Evolutionary conservation across 2,329 filamentous ascomycete genomes (phyloP), one percentile per base, ranked within the genome.

Genomic region (Calonectria pteridis): DNA sequence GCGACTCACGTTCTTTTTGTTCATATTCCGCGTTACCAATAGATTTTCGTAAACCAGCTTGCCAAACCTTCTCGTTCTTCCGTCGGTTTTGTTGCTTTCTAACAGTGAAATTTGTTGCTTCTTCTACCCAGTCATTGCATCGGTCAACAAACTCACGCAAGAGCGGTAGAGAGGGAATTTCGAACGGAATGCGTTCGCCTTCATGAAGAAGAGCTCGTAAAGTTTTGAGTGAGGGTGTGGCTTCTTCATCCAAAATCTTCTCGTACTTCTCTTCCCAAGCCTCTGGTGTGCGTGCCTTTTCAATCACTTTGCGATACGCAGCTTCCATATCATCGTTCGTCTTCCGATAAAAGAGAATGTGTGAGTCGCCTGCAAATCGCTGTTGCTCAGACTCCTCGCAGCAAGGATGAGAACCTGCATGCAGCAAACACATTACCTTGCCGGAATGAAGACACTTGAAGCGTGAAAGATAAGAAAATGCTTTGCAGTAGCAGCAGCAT

Each of bases 111-210:
- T 94, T 96, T 81, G 95, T 97, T 77, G 97, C 97, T 86, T 98
- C 96, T 81, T 98, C 97, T 76, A 98, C 95, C 94, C 97, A 98
- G 83, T 98, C 95, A 84, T 98, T 97, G 87, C 97, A 98, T 81
- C 95, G 93, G 79, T 98, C 95, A 83, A 99, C 97, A 86, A 98
- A 99, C 77, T 93, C 91, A 85, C 93, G 94, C 79, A 99, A 89
- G 79, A 94, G 91, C 79, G 94, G 90, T 76, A 99, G 90, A 75
- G 95, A 96, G 77, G 93, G 92, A 75, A 99, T 90, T 72, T 95
- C 93, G 88, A 94, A 97, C 72, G 96, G 95, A 81, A 99, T 98
- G 84, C 95, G 96, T 86, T 99, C 97, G 84, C 97, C 97, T 88
- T 99, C 97, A 82, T 93, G 93, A 73, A 98, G 89, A 69, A 99